Conservation (phyloP, 2,329 filamentous ascomycete genomes). For the Alternaria infectoria region DNA sequence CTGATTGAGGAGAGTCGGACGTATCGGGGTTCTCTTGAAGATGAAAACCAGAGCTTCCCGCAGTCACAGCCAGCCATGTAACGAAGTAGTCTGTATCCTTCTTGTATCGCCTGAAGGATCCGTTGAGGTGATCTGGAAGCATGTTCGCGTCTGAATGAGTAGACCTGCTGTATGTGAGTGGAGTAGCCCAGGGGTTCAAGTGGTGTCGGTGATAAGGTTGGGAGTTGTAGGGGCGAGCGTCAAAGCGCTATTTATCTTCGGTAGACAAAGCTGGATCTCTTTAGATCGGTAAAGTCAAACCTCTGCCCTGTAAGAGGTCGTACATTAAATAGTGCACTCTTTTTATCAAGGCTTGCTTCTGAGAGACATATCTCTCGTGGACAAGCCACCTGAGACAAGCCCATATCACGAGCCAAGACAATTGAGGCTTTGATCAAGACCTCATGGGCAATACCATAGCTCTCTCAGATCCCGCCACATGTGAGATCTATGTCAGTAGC, state of each 20-base stretch:
- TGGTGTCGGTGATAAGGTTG: neutral
- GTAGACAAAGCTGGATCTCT: neutral
- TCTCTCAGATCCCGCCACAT: neutral
- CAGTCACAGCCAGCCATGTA: neutral
- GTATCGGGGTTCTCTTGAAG: neutral
- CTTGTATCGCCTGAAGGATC: neutral
- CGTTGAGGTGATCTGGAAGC: neutral
- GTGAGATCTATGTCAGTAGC: neutral
- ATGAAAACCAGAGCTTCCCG: neutral
- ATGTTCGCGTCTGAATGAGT: neutral
- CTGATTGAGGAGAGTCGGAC: neutral
- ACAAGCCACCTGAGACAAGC: neutral
- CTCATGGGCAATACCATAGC: neutral
- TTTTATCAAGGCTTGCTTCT: neutral
- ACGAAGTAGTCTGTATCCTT: neutral
- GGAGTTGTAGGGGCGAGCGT: neutral
- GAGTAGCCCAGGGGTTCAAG: neutral
- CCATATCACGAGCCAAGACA: neutral
- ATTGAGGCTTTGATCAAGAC: neutral
- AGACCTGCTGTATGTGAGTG: neutral
- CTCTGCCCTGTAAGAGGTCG: neutral
- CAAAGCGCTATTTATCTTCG: neutral
- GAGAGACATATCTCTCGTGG: neutral
- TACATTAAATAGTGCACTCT: neutral
- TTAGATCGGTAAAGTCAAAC: neutral